Percentiles rank a stretch among this genome's conserved stretches.
These are phyloP conservation scores for Radiomyces spectabilis DNA, from an alignment of 192 early-diverging fungal species.

Conservation along the genomic window DNA sequence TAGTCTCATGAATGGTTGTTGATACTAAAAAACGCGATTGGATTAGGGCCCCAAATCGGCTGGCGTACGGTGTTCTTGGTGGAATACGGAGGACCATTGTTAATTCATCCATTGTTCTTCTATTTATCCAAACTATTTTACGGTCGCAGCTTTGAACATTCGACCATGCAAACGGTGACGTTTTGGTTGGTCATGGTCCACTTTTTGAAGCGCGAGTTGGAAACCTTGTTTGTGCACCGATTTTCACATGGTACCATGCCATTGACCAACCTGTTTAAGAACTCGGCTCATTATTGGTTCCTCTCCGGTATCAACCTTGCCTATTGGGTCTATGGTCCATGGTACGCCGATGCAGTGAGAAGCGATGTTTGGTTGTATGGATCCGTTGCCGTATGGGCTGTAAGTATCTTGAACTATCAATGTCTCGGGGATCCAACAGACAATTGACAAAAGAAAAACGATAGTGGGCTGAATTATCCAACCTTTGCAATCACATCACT, in stretches of 20 bases:
- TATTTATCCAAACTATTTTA: conserved; percentile 64
- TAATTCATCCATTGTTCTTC: conserved; percentile 85
- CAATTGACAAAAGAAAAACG: not conserved
- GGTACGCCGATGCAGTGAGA: conserved; percentile 46
- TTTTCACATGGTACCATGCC: conserved; percentile 96
- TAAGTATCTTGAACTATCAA: conserved; percentile 36
- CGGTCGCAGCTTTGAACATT: conserved; percentile 56
- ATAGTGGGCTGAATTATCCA: conserved; percentile 77
- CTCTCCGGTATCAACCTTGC: conserved; percentile 79
- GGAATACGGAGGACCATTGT: conserved; percentile 87
- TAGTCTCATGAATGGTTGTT: too few relatives aligned
- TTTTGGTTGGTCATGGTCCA: conserved; percentile 70
- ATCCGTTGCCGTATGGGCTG: conserved; percentile 46
- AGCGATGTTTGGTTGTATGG: conserved; percentile 31
- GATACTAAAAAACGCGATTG: not conserved
- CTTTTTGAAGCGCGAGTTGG: conserved; percentile 89
- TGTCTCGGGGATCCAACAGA: not conserved
- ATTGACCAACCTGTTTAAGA: conserved; percentile 89
- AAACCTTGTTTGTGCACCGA: conserved; percentile 88
- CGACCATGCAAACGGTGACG: conserved; percentile 62
- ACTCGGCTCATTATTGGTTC: conserved; percentile 90
- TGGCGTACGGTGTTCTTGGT: conserved; percentile 92
- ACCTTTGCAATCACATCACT: conserved; percentile 76
- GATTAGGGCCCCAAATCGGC: conserved; percentile 77
- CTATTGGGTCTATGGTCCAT: conserved; percentile 83